These are phyloP conservation scores for Magnusiomyces ingens DNA, from an alignment of 1,139 yeast genomes.

Conservation along the genomic window DNA sequence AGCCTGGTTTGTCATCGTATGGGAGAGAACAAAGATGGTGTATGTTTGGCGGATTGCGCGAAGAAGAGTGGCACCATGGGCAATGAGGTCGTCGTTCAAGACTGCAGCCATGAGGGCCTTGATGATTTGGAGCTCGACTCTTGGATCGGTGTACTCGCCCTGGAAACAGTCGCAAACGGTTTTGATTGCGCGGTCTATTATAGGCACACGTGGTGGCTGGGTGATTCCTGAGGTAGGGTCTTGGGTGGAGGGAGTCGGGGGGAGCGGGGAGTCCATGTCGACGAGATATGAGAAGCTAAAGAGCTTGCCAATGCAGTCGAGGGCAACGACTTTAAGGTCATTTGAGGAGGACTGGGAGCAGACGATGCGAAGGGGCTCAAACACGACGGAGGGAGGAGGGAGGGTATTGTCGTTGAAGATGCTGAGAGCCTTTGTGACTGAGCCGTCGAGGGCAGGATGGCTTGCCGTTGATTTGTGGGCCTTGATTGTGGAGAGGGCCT, in stretches of 20 bases:
- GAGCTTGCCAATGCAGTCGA: conserved; percentile 61
- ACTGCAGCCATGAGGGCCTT: conserved; percentile 88
- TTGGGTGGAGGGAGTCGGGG: conserved; percentile 33
- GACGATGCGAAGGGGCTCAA: conserved; percentile 57
- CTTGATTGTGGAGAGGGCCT: conserved; percentile 42
- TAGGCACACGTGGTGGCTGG: conserved; percentile 48
- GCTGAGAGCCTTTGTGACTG: conserved; percentile 40
- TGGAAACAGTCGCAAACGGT: conserved; percentile 81
- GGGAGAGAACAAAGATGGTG: conserved; percentile 80
- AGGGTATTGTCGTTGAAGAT: conserved; percentile 22
- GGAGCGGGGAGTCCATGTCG: conserved; percentile 37
- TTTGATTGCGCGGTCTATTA: conserved; percentile 80
- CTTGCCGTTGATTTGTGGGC: conserved; percentile 47
- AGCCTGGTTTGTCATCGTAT: conserved; percentile 77
- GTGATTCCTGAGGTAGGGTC: conserved; percentile 37
- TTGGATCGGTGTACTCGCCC: conserved; percentile 87
- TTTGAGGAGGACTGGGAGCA: conserved; percentile 46
- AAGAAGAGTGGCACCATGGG: conserved; percentile 83
- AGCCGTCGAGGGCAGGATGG: conserved; percentile 37
- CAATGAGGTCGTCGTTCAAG: conserved; percentile 68
- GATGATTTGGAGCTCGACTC: conserved; percentile 84
- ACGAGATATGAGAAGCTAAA: conserved; percentile 57
- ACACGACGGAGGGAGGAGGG: conserved; percentile 44
- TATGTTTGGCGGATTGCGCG: conserved; percentile 91
- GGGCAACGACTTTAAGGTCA: conserved; percentile 49